Percentiles rank a stretch among this genome's conserved stretches.
Evolutionary conservation across 768 basidiomycete genomes (phyloP).

Genomic region (Suillus americanus): DNA sequence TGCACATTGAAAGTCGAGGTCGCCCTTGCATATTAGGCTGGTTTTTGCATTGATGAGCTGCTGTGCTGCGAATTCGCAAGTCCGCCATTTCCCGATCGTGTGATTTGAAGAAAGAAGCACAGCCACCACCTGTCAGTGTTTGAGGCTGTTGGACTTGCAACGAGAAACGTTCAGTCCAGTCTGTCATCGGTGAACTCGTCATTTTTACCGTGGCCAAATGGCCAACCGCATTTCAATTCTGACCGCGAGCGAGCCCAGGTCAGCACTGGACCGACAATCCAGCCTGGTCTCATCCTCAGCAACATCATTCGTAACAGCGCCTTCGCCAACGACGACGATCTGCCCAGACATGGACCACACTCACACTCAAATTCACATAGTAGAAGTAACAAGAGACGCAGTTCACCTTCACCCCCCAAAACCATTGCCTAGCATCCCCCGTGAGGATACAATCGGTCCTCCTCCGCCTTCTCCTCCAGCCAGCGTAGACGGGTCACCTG

Average conservation of each 20-base stretch:
- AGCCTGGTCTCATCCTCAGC: conserved; percentile 27
- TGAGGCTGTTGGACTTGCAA: conserved; percentile 4
- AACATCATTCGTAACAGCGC: conserved; percentile 27
- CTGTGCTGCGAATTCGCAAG: neutral
- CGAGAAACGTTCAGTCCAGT: neutral
- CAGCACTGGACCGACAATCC: conserved; percentile 17
- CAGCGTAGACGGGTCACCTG: conserved; percentile 32
- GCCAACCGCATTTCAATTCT: conserved; percentile 15
- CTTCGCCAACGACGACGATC: conserved; percentile 25
- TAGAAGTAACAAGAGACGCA: conserved; percentile 51
- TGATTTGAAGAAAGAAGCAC: neutral
- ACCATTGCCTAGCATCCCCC: conserved; percentile 33
- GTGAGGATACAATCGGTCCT: conserved; percentile 40
- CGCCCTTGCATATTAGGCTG: neutral
- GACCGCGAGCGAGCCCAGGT: conserved; percentile 14
- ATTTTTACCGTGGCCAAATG: conserved; percentile 3
- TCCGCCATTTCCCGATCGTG: neutral
- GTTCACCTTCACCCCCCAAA: conserved; percentile 40
- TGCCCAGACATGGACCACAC: conserved; percentile 23
- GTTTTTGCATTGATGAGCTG: too few relatives aligned
- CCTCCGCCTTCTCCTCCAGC: conserved; percentile 57
- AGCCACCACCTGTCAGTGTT: neutral
- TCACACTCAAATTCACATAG: conserved; percentile 48
- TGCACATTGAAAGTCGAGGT: neutral
- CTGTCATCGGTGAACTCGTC: neutral